Evolutionary conservation across 2,329 filamentous ascomycete species (phyloP), one percentile per base, ranked within the genome.

Genomic region (Colletotrichum lindemuthianum): DNA sequence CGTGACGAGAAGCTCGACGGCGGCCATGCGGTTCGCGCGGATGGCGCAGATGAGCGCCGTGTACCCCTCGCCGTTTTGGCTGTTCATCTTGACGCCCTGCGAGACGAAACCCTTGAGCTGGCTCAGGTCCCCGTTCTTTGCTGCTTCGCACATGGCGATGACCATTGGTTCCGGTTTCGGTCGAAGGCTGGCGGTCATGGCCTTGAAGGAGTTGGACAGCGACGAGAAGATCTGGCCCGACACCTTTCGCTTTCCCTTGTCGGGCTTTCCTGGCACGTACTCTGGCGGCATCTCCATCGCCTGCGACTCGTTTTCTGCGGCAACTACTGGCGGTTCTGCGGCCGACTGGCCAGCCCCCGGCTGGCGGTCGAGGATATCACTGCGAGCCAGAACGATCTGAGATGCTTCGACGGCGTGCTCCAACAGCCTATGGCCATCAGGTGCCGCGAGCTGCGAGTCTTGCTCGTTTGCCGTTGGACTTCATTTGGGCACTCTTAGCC

Each of bases 91-190:
- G 40, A 73, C 75, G 7, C 77, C 77, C 49, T 78, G 73, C 3
- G 69, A 64, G 9, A 79, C 64, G 15, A 79, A 69, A 0, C 72
- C 74, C 1, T 69, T 71, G 44, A 77, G 71, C 16, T 78, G 76
- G 10, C 69, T 68, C 1, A 74, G 63, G n/a, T 78, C 74, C 0
- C 77, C 77, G 2, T 70, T 68, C 1, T 72, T 67, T 2, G 73
- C 70, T 1, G 77, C 77, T 39, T 78, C 71, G 13, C 77, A 79
- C 15, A 78, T 72, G 1, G 77, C 75, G 0, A 74, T 73, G 1
- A 76, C 77, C 4, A 79, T 63, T 1, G 77, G 77, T 12, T 78
- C 77, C 0, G 77, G 76, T n/a, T 76, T 77, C 6, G 75, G 39
- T 32, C 70, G 68, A 6, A 79, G 65, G 8, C 67, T 67, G 7